These are phyloP conservation scores for Auxenochlorella protothecoides DNA, from an alignment of 139 green algal species.

Conservation along the genomic window DNA sequence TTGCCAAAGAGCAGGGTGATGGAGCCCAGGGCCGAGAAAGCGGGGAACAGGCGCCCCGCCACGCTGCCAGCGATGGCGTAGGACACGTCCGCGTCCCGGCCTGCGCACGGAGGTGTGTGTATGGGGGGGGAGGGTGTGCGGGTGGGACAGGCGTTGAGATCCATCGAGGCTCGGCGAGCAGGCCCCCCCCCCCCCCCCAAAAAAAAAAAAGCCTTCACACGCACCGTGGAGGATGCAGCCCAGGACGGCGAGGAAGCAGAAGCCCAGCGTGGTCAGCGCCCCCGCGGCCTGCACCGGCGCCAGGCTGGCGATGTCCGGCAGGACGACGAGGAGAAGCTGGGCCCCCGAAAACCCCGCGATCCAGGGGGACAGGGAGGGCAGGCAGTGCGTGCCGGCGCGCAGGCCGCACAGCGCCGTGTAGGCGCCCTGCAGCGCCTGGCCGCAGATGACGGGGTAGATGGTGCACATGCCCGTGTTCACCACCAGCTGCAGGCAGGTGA, in stretches of 20 bases:
- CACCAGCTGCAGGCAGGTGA: constrained; percentile 4
- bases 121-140: background rate
- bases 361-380: constrained; percentile 1
- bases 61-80: constrained; percentile 2
- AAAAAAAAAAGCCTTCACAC: background rate
- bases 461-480: constrained; percentile 10
- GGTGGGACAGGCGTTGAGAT: background rate
- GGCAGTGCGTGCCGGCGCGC: background rate
- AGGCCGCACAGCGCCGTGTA: background rate
- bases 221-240: background rate
- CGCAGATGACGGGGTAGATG: constrained; percentile 3
- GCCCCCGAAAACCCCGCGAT: background rate
- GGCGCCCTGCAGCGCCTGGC: constrained; percentile 6
- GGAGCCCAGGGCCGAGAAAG: constrained; percentile 7
- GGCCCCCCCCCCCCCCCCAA: background rate
- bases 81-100: background rate
- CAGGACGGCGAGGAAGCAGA: constrained; percentile 2
- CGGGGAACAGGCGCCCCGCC: background rate
- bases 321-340: constrained; percentile 2
- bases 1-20: constrained; percentile 8
- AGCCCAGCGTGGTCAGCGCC: constrained; percentile 3
- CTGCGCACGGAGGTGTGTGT: background rate
- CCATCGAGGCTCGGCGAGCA: background rate
- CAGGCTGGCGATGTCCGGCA: constrained; percentile 8
- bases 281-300: background rate